A percentile compares a stretch with the other conserved stretches of the same genome.
phyloP scores from a whole-genome alignment of 257 asterid species.

The Mentha longifolia region DNA sequence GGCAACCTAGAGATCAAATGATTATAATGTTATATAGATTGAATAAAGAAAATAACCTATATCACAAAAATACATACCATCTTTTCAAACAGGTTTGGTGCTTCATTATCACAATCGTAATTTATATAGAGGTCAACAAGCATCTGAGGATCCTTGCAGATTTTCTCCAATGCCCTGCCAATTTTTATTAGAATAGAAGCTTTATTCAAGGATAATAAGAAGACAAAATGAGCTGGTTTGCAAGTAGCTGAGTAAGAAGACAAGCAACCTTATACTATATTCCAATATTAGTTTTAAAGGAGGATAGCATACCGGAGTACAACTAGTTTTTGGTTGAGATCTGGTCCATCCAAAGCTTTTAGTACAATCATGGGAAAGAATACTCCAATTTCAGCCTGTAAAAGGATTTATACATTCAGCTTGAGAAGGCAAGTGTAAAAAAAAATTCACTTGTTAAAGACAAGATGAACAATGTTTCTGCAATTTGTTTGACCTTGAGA shows the following conservation, averaged over 20 bases:
- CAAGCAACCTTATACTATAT: slow-evolving; percentile 24
- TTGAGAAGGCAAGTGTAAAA: slow-evolving; percentile 29
- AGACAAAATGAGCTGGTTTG: slow-evolving; percentile 3
- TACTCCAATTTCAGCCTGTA: slow-evolving; percentile 88
- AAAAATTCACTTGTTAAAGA: slow-evolving; percentile 19
- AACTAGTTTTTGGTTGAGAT: slow-evolving; percentile 69
- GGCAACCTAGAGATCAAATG: slow-evolving; percentile 63
- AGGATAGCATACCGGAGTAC: slow-evolving; percentile 72
- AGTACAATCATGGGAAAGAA: slow-evolving; percentile 86
- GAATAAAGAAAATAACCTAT: slow-evolving; percentile 25
- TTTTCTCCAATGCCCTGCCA: slow-evolving; percentile 93
- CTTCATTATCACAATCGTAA: slow-evolving; percentile 94
- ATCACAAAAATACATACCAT: slow-evolving; percentile 58
- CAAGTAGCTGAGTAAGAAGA: slow-evolving; percentile 26
- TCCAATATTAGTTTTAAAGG: slow-evolving; percentile 28
- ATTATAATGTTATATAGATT: slow-evolving; percentile 31
- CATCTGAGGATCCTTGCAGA: slow-evolving; percentile 91
- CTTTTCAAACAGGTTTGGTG: slow-evolving; percentile 88
- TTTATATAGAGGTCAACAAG: slow-evolving; percentile 91
- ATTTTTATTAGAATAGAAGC: slow-evolving; percentile 29
- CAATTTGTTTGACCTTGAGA: slow-evolving; percentile 66
- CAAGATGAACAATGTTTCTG: slow-evolving; percentile 25
- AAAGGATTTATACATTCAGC: slow-evolving; percentile 34
- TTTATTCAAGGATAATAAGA: background rate
- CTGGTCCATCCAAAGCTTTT: slow-evolving; percentile 86